Base-by-base conservation (phyloP, 75 land plant species). In the Pinus tabuliformis region DNA sequence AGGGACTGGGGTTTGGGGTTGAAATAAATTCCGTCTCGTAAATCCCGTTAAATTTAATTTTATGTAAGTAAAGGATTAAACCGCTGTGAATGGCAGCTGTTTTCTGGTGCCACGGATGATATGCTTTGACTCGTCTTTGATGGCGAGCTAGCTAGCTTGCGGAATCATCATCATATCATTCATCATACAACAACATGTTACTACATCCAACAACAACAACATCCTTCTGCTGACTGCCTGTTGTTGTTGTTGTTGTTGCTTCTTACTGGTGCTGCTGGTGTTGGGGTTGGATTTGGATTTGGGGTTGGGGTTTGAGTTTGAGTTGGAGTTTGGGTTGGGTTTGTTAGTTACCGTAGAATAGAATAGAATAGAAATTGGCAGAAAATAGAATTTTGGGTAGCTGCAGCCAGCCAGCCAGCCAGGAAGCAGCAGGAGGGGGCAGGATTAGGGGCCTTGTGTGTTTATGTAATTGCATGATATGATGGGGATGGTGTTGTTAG, bases 351-450 rank as follows among this genome's bases (percentile, higher is more conserved):
- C 49, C 70, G 70, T 66, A 68, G 49, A 68, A 42, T 68, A 68
- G 71, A 68, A 18, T 68, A 68, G 71, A 68, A 37, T 68, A 68
- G 71, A 68, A 66, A 68, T 49, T 49, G 54, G 54, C 54, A 68
- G 20, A 68, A 45, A 42, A 68, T 68, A 68, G 39, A 68, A 42
- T 37, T 68, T 68, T 68, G 71, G 49, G 71, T 68, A 45, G 71
- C 42, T 37, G 71, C 71, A 68, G 71, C 49, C 71, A 68, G 71
- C 71, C 71, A 68, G 71, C 17, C 71, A 68, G 71, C 52, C 71
- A 66, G 39, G 11, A 30, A 37, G 70, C 42, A 18, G 70, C 70
- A 66, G 71, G 42, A 37, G 11, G 49, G 52, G 49, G 52, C 18
- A 66, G 17, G 52, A 21, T 8, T 68, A 37, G 71, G 54, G 54